Conservation (phyloP, 2,329 filamentous ascomycete genomes). For the Xylaria sp. region DNA sequence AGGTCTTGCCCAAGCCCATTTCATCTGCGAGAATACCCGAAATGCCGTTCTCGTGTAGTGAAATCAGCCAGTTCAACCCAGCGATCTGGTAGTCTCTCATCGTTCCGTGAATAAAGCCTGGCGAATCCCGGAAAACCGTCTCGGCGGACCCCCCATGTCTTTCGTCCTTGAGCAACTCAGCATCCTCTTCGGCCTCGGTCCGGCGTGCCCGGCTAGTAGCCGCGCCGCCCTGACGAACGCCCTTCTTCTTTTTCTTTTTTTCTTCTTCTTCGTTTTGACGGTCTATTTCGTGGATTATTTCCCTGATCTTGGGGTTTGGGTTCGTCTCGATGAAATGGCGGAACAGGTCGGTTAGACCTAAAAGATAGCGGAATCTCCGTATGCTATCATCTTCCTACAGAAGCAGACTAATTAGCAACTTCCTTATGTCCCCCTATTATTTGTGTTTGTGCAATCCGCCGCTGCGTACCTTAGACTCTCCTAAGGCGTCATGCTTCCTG, state of each 20-base stretch:
- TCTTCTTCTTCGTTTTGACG: slow-evolving; percentile 82
- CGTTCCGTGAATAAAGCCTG: slow-evolving; percentile 81
- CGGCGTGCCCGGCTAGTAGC: slow-evolving; percentile 78
- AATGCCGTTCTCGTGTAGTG: slow-evolving; percentile 97
- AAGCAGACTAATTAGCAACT: slow-evolving; percentile 22
- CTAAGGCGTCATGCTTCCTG: slow-evolving; percentile 90
- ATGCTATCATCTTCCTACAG: slow-evolving; percentile 87
- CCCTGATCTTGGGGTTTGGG: slow-evolving; percentile 90
- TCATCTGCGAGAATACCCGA: slow-evolving; percentile 97
- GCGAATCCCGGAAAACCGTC: slow-evolving; percentile 92
- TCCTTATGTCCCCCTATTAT: neutral
- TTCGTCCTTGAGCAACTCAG: slow-evolving; percentile 85
- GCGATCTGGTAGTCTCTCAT: slow-evolving; percentile 98
- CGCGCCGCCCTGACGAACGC: slow-evolving; percentile 82
- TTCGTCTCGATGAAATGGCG: slow-evolving; percentile 99
- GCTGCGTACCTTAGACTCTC: slow-evolving; percentile 81
- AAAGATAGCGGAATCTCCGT: slow-evolving; percentile 88
- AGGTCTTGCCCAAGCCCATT: slow-evolving; percentile 97
- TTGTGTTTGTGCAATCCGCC: no score
- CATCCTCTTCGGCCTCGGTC: slow-evolving; percentile 97
- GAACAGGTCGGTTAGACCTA: slow-evolving; percentile 95
- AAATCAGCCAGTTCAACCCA: slow-evolving; percentile 97
- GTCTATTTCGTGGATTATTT: slow-evolving; percentile 94
- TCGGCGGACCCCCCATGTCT: slow-evolving; percentile 84
- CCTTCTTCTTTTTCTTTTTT: slow-evolving; percentile 72